phyloP scores from a whole-genome alignment of 2,329 filamentous ascomycete species.

The Hirsutella rhossiliensis region DNA sequence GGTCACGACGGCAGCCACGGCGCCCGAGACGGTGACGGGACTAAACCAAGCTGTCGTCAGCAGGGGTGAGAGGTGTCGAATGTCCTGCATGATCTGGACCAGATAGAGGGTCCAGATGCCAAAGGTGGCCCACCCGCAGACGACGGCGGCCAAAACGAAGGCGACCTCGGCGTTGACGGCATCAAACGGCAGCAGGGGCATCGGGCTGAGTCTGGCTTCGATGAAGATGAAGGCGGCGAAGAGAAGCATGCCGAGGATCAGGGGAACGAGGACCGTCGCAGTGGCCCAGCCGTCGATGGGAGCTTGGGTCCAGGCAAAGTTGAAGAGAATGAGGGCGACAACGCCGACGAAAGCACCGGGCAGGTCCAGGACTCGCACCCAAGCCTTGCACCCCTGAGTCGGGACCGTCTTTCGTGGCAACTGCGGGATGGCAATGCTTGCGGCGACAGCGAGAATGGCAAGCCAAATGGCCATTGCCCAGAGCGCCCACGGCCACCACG shows the following conservation, averaged over 20 bases:
- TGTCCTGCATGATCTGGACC: conserved; percentile 34
- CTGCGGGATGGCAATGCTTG: conserved; percentile 22
- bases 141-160: conserved; percentile 44
- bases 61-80: conserved; percentile 29
- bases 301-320: conserved; percentile 57
- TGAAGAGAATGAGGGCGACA: conserved; percentile 45
- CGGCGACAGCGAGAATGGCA: conserved; percentile 17
- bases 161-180: conserved; percentile 31
- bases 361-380: conserved; percentile 23
- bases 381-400: conserved; percentile 7
- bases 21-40: conserved; percentile 30
- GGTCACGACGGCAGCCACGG: conserved; percentile 30
- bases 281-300: conserved; percentile 45
- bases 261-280: conserved; percentile 40
- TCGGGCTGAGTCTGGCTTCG: conserved; percentile 32
- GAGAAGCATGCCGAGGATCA: conserved; percentile 45
- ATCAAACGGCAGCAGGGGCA: conserved; percentile 46
- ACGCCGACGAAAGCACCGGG: conserved; percentile 33
- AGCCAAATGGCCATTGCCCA: conserved; percentile 28
- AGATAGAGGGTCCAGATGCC: conserved; percentile 42
- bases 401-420: conserved; percentile 7
- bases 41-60: conserved; percentile 30
- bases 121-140: conserved; percentile 41
- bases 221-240: conserved; percentile 43
- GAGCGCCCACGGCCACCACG: conserved; percentile 37